Evolutionary conservation across 306 rosid genomes (phyloP).

Genomic region (Trifolium subterraneum): DNA sequence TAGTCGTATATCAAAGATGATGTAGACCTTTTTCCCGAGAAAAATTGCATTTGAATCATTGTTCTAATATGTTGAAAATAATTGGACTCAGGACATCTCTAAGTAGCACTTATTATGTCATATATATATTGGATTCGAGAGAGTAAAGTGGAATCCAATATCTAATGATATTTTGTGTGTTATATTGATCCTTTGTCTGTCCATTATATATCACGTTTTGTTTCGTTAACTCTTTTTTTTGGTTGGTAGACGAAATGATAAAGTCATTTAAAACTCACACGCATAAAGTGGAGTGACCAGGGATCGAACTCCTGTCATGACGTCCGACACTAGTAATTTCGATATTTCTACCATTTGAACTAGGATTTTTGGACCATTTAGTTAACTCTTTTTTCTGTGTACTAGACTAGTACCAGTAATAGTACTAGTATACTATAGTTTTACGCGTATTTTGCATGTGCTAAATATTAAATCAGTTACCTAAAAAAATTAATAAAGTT

Average conservation of each 20-base stretch:
- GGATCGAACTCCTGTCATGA: too few relatives aligned
- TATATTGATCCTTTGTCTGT: background rate
- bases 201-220: background rate
- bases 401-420: too few relatives aligned
- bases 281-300: too few relatives aligned
- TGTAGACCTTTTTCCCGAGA: slow-evolving; percentile 33
- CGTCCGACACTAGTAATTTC: too few relatives aligned
- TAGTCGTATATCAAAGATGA: slow-evolving; percentile 29
- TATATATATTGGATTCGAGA: slow-evolving; percentile 21
- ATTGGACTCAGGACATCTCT: slow-evolving; percentile 31
- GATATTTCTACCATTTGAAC: too few relatives aligned
- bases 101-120: slow-evolving; percentile 25
- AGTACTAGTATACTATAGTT: too few relatives aligned
- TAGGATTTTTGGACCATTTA: too few relatives aligned
- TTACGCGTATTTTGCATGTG: too few relatives aligned
- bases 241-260: too few relatives aligned
- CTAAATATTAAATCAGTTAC: too few relatives aligned
- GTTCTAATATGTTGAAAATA: slow-evolving; percentile 34
- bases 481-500: too few relatives aligned
- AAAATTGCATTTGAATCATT: slow-evolving; percentile 30
- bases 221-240: background rate
- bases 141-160: slow-evolving; percentile 28
- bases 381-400: background rate
- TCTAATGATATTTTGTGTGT: background rate
- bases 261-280: too few relatives aligned